phyloP scores from a whole-genome alignment of 345 rosid genomes.

The Noccaea caerulescens region DNA sequence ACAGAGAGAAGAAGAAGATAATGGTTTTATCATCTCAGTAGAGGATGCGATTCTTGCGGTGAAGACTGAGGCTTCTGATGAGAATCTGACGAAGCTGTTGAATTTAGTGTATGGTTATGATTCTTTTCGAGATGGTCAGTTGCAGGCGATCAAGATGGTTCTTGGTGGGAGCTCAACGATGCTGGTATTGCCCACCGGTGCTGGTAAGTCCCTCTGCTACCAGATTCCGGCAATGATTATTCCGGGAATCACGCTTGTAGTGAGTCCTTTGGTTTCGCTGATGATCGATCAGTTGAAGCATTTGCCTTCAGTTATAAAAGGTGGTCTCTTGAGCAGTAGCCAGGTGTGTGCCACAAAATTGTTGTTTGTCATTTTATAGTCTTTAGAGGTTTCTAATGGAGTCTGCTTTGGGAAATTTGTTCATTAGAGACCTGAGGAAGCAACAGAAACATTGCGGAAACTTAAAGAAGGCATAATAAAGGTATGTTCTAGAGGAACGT shows the following conservation, averaged over 20 bases:
- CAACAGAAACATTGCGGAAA: constrained; percentile 65
- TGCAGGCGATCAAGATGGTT: constrained; percentile 47
- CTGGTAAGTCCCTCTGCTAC: constrained; percentile 92
- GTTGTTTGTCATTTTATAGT: constrained; percentile 3
- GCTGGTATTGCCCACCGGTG: constrained; percentile 93
- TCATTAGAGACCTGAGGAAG: constrained; percentile 75
- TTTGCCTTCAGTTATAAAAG: constrained; percentile 67
- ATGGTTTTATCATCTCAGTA: constrained; percentile 41
- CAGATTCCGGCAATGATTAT: constrained; percentile 88
- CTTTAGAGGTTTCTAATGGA: constrained; percentile 19
- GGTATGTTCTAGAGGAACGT: constrained; percentile 40
- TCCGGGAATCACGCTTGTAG: constrained; percentile 68
- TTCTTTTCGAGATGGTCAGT: constrained; percentile 46
- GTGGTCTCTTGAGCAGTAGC: constrained; percentile 78
- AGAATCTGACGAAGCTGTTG: constrained; percentile 41
- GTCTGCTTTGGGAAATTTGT: constrained; percentile 8
- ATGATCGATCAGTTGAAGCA: constrained; percentile 96
- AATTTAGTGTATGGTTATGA: constrained; percentile 45
- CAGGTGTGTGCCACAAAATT: constrained; percentile 55
- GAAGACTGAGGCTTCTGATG: constrained; percentile 59
- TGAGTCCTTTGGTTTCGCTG: constrained; percentile 66
- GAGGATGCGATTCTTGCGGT: constrained; percentile 61
- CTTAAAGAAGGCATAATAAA: constrained; percentile 73
- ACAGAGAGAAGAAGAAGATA: constrained; percentile 38
- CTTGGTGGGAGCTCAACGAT: constrained; percentile 71